These are phyloP conservation scores for Monosporascus sp. DNA, from an alignment of 2,329 filamentous ascomycete genomes.

Conservation along the genomic window DNA sequence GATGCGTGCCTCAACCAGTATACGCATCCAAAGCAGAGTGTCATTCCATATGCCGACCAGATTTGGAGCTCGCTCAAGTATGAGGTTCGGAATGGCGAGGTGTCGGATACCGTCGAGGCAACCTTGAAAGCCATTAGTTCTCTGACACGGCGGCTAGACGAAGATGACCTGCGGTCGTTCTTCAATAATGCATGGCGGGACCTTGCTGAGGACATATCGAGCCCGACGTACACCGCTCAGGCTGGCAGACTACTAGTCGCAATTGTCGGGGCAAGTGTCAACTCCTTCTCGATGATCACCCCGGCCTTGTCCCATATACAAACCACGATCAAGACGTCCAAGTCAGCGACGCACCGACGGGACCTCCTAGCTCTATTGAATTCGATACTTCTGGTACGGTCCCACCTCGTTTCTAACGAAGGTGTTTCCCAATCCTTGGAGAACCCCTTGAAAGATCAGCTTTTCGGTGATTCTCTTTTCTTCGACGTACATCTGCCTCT, in stretches of 20 bases:
- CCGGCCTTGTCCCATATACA: constrained; percentile 45
- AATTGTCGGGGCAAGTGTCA: constrained; percentile 42
- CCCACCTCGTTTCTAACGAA: constrained; percentile 14
- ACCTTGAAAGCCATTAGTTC: constrained; percentile 51
- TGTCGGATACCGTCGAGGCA: constrained; percentile 51
- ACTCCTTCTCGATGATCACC: constrained; percentile 43
- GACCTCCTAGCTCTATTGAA: constrained; percentile 48
- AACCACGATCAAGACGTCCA: constrained; percentile 45
- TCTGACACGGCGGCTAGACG: constrained; percentile 41
- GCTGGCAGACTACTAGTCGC: constrained; percentile 49
- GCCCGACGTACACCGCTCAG: constrained; percentile 46
- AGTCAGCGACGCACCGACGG: constrained; percentile 45
- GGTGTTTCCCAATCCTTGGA: constrained; percentile 1
- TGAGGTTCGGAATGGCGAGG: constrained; percentile 57
- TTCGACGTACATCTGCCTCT: constrained; percentile 20
- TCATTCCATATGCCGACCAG: constrained; percentile 44
- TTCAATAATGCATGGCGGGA: constrained; percentile 46
- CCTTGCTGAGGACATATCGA: constrained; percentile 48
- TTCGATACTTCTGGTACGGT: constrained; percentile 36
- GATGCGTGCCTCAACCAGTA: constrained; percentile 49
- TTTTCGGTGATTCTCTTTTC: constrained; percentile 27
- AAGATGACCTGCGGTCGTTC: constrained; percentile 41
- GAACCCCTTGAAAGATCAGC: constrained; percentile 18
- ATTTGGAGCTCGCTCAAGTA: constrained; percentile 60
- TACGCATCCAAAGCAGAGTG: constrained; percentile 37